Base-by-base conservation (phyloP, 78 protist genomes). In the Dictyostelium purpureum region DNA sequence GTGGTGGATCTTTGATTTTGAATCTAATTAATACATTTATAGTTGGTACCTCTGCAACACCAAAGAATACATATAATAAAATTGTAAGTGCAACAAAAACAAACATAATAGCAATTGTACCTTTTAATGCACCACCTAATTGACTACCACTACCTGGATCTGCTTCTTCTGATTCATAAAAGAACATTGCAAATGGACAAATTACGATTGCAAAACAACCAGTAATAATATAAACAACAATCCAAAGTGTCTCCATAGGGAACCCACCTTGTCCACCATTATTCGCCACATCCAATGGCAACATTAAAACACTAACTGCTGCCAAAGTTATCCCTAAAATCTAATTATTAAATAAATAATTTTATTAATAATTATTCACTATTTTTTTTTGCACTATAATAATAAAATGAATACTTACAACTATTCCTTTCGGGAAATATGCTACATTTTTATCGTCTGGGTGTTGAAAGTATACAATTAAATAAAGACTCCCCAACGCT, bases 101-200 rank as follows among this genome's bases (percentile, higher is more conserved):
- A 40, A 94, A 61, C 63, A 78, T 0, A 21, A 80, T 45, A 37
- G 56, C 52, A 24, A 93, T 2, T 14, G 96, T 85, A 38, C 80
- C 95, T 59, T 70, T 78, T 26, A 96, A 18, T 0, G 97, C 97
- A 2, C 73, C 75, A 16, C 57, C 71, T 4, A 87, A 38, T 63
- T 73, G 94, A 57, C 63, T 26, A 33, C 38, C 66, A 37, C 37
- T 26, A n/a, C 47, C 82, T 42, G 89, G 43, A 69, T 92, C 95
- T 11, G 96, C 96, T 67, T 97, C 98, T n/a, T 91, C 87, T 14
- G 97, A 90, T 73, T 97, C 98, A 51, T 97, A 97, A 69, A 79
- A 97, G 40, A 93, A 96, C 85, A 91, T 90, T 51, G 96, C 63
- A 33, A 96, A 97, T n/a, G 99, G 99, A 6, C 96, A 77, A 11